Evolutionary conservation across 257 asterid species (phyloP), one percentile per base, ranked within the genome.

Genomic region (Orobanche coerulescens): DNA sequence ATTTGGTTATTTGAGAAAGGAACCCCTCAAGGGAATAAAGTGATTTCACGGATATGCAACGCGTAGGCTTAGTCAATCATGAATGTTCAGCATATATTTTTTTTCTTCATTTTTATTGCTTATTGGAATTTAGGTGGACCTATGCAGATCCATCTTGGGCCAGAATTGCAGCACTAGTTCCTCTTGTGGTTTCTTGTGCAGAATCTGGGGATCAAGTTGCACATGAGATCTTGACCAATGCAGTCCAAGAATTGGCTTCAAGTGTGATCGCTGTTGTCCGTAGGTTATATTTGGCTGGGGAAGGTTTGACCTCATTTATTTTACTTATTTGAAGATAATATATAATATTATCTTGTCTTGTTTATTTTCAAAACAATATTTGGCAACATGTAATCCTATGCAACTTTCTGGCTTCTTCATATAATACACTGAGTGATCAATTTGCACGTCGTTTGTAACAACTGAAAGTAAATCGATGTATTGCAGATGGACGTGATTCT

Each of bases 121-220:
- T 70, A 67, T 84, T 78, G 82, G 83, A 76, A 79, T 77, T 79
- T 82, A 92, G 98, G 96, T 92, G 98, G 98, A 88, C 96, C 71
- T 92, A 92, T 76, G 95, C 87, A 76, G 98, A 92, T 84, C 71
- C 95, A 71, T 88, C 98, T 28, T 92, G 98, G 98, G 96, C 95
- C 53, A 85, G 98, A 54, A 84, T 92, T 58, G 98, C 98, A 34
- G 95, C 98, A 6, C 90, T 92, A 49, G 98, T 84, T 64, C 98
- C 96, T 62, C 76, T 76, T 48, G 95, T 92, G 68, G 85, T 88
- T 63, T 81, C 95, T 67, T 88, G 96, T 66, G 96, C 96, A 1
- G 98, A 92, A 78, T 90, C 84, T 69, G 95, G 95, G 4, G 98
- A 92, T 82, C 61, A 73, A 73, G 77, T 88, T 71, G 95, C 98